Evolutionary conservation across 2,329 filamentous ascomycete genomes (phyloP).

Genomic region (Phialocephala subalpina): DNA sequence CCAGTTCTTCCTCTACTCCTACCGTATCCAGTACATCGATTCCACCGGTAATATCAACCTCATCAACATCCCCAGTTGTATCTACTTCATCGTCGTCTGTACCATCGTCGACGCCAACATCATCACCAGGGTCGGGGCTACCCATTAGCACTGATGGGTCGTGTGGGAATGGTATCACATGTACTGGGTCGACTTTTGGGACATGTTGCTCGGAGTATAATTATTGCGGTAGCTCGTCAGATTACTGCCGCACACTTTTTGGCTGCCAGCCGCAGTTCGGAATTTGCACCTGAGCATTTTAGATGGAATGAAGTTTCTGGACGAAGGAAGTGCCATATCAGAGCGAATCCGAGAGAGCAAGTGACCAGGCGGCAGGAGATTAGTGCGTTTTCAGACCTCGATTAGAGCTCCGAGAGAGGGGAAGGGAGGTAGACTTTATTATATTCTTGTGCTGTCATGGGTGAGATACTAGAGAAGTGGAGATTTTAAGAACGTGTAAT

Average conservation of each 20-base stretch:
- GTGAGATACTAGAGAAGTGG: too few species aligned
- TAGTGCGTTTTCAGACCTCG: too few species aligned
- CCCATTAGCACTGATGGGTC: constrained; percentile 22
- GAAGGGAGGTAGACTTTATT: too few species aligned
- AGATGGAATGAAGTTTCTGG: too few species aligned
- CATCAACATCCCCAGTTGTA: constrained; percentile 8
- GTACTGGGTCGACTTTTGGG: constrained; percentile 22
- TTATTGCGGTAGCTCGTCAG: constrained; percentile 22
- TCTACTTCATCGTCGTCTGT: constrained; percentile 3
- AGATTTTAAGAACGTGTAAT: too few species aligned
- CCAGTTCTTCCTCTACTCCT: constrained; percentile 4
- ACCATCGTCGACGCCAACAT: constrained; percentile 3
- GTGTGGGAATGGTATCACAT: constrained; percentile 24
- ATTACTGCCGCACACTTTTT: constrained; percentile 13
- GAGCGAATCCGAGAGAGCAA: too few species aligned
- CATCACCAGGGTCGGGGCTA: constrained; percentile 10
- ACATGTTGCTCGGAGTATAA: constrained; percentile 25
- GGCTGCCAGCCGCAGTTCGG: constrained; percentile 17
- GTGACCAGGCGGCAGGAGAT: too few species aligned
- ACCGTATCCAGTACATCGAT: neutral
- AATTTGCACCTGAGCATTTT: too few species aligned
- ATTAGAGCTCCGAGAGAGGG: too few species aligned
- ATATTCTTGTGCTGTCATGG: too few species aligned
- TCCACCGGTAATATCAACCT: too few species aligned
- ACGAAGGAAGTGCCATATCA: too few species aligned